Evolutionary conservation across 1,139 yeast genomes (phyloP).

Genomic region (Geotrichum candidum): DNA sequence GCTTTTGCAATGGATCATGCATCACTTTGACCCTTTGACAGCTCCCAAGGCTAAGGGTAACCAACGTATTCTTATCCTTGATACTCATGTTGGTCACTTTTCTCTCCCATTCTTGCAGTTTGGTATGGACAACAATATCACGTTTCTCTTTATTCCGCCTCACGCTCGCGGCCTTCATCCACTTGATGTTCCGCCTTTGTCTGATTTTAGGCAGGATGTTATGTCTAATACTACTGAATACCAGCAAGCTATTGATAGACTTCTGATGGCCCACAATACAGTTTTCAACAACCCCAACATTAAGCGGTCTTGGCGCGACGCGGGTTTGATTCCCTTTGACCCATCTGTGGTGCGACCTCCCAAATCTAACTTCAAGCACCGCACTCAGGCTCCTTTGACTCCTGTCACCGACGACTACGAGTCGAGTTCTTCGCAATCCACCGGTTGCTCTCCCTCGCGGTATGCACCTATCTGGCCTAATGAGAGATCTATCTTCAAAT

Average conservation of each 20-base stretch:
- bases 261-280: conserved; percentile 5
- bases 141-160: conserved; percentile 16
- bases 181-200: conserved; percentile 7
- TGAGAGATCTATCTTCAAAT: conserved; percentile 3
- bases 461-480: background rate
- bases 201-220: conserved; percentile 10
- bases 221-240: conserved; percentile 4
- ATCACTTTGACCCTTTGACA: conserved; percentile 16
- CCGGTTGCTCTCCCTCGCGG: background rate
- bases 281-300: conserved; percentile 2
- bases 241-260: conserved; percentile 10
- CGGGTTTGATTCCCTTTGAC: conserved; percentile 16
- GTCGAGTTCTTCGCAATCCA: conserved; percentile 5
- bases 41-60: conserved; percentile 13
- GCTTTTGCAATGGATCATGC: conserved; percentile 16
- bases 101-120: conserved; percentile 12
- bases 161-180: conserved; percentile 13
- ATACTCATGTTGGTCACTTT: conserved; percentile 18
- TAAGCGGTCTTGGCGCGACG: conserved; percentile 12
- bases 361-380: background rate
- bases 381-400: background rate
- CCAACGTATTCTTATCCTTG: conserved; percentile 13
- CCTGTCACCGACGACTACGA: conserved; percentile 8
- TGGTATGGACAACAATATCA: conserved; percentile 16
- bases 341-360: conserved; percentile 8